A percentile compares a stretch with the other conserved stretches of the same genome.
These are phyloP conservation scores for Penicillium cinerascens DNA, from an alignment of 495 filamentous ascomycete species.

Conservation along the genomic window DNA sequence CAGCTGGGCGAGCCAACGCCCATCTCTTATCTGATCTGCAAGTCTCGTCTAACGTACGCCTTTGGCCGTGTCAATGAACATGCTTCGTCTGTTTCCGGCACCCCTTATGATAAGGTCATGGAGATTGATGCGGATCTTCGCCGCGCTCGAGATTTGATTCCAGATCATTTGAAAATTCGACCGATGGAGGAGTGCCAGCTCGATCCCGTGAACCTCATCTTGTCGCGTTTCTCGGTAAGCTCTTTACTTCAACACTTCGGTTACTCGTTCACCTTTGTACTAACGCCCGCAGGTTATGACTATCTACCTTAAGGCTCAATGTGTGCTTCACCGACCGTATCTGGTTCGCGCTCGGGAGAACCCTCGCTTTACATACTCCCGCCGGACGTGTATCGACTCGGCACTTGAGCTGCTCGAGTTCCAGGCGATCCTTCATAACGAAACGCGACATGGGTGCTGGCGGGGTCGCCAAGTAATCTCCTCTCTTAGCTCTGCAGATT, in stretches of 20 bases:
- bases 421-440: slow-evolving; percentile 70
- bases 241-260: not conserved
- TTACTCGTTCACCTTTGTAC: not conserved
- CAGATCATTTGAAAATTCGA: slow-evolving; percentile 73
- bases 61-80: slow-evolving; percentile 61
- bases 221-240: slow-evolving; percentile 71
- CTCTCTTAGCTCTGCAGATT: slow-evolving; percentile 77
- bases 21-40: slow-evolving; percentile 82
- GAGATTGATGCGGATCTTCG: slow-evolving; percentile 75
- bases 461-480: slow-evolving; percentile 69
- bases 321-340: slow-evolving; percentile 85
- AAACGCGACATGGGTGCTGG: slow-evolving; percentile 70
- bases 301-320: slow-evolving; percentile 84
- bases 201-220: slow-evolving; percentile 75
- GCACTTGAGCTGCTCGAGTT: slow-evolving; percentile 75
- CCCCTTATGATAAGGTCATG: slow-evolving; percentile 80
- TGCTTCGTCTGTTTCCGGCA: slow-evolving; percentile 39
- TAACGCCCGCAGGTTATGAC: slow-evolving; percentile 58
- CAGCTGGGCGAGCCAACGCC: slow-evolving; percentile 77
- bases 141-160: slow-evolving; percentile 64
- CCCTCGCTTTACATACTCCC: slow-evolving; percentile 75
- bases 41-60: slow-evolving; percentile 60
- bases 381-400: slow-evolving; percentile 82
- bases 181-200: slow-evolving; percentile 71
- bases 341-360: slow-evolving; percentile 74